phyloP scores from a whole-genome alignment of 306 rosid species.

The Purshia tridentata region DNA sequence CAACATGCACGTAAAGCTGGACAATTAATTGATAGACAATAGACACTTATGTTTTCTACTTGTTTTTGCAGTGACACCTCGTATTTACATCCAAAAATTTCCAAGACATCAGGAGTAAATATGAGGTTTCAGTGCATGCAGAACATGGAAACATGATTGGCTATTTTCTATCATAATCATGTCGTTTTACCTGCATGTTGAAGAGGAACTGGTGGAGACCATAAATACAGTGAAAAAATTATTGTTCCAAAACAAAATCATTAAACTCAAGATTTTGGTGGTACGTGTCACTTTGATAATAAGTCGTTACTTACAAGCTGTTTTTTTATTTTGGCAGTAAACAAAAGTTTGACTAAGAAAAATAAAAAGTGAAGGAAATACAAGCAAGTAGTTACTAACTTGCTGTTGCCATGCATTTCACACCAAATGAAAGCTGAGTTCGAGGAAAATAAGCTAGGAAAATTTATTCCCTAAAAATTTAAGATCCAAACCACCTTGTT shows the following conservation, averaged over 20 bases:
- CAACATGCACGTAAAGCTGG: not conserved
- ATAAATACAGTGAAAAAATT: not conserved
- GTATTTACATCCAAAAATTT: too few relatives aligned
- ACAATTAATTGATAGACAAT: not conserved
- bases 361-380: too few relatives aligned
- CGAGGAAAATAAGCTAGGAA: not conserved
- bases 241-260: not conserved
- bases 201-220: not conserved
- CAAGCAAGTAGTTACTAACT: not conserved
- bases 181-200: not conserved
- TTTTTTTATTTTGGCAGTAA: too few relatives aligned
- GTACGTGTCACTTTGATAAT: not conserved
- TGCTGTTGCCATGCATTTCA: not conserved
- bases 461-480: not conserved
- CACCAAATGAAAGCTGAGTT: not conserved
- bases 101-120: too few relatives aligned
- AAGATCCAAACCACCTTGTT: not conserved
- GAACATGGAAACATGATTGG: not conserved
- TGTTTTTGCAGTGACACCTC: too few relatives aligned
- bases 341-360: too few relatives aligned
- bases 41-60: too few relatives aligned
- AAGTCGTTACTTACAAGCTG: too few relatives aligned
- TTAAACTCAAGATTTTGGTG: not conserved
- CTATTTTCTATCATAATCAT: not conserved
- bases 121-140: not conserved